These are phyloP conservation scores for Lonicera japonica DNA, from an alignment of 129 eudicot species.

Conservation along the genomic window DNA sequence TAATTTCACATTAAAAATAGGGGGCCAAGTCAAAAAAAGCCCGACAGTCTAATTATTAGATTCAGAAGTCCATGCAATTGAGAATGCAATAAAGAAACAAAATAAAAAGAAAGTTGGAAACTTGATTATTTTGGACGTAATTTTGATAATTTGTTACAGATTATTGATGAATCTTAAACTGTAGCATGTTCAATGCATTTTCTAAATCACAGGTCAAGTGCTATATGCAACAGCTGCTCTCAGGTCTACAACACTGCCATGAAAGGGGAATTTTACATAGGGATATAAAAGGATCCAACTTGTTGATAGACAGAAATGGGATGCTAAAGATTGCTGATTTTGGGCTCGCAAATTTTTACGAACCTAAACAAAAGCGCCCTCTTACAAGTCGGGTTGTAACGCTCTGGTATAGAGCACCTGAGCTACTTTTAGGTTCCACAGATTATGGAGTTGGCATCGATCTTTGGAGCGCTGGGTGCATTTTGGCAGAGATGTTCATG, in stretches of 20 bases:
- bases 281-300: slow-evolving; percentile 77
- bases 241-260: slow-evolving; percentile 74
- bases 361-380: slow-evolving; percentile 45
- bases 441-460: slow-evolving; percentile 85
- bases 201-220: slow-evolving; percentile 55
- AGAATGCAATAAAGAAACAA: no score
- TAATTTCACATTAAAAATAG: no score
- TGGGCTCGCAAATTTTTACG: slow-evolving; percentile 62
- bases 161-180: neutral
- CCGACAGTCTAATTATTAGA: no score
- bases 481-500: slow-evolving; percentile 73
- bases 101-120: no score
- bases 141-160: neutral
- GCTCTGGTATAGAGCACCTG: slow-evolving; percentile 87
- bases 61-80: no score
- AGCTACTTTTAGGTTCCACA: slow-evolving; percentile 66
- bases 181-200: neutral
- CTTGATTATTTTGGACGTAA: neutral
- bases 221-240: slow-evolving; percentile 79
- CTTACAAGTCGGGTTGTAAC: slow-evolving; percentile 80
- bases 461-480: slow-evolving; percentile 89
- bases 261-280: slow-evolving; percentile 77
- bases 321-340: slow-evolving; percentile 76
- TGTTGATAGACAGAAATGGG: slow-evolving; percentile 64
- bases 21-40: no score